These are phyloP conservation scores for Prunus padus DNA, from an alignment of 306 rosid species.

Conservation along the genomic window DNA sequence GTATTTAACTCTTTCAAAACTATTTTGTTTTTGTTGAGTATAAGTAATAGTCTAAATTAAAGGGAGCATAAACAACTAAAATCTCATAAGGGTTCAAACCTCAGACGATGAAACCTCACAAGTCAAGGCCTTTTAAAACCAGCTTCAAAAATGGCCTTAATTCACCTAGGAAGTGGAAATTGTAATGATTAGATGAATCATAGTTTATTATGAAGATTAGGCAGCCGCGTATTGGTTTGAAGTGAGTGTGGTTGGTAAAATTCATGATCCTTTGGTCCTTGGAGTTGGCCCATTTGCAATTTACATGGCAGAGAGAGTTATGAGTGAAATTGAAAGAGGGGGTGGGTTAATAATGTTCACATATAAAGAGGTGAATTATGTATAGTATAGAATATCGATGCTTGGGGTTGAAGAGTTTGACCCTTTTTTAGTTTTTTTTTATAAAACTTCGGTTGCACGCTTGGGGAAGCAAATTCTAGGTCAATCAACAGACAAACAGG, in stretches of 20 bases:
- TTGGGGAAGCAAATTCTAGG: constrained; percentile 68
- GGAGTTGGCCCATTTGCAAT: constrained; percentile 9
- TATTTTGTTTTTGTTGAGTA: too few relatives aligned
- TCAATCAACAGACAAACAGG: constrained; percentile 69
- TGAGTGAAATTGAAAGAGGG: neutral
- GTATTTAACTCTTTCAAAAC: too few relatives aligned
- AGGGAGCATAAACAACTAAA: too few relatives aligned
- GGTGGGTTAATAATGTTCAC: constrained; percentile 49
- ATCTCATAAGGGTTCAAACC: too few relatives aligned
- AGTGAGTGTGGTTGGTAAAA: constrained; percentile 13
- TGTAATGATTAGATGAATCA: neutral
- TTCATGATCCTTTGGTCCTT: neutral
- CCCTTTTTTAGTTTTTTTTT: constrained; percentile 27
- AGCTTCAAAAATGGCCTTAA: neutral
- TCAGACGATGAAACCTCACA: too few relatives aligned
- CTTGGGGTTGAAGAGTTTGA: constrained; percentile 56
- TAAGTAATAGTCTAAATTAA: too few relatives aligned
- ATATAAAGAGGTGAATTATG: constrained; percentile 43
- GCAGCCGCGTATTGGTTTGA: neutral
- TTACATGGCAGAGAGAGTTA: neutral
- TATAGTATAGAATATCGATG: constrained; percentile 26
- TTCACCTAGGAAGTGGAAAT: neutral
- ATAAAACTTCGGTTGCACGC: constrained; percentile 56
- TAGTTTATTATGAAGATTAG: constrained; percentile 1
- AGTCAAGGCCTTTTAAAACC: neutral